These are phyloP conservation scores for Corylus avellana DNA, from an alignment of 306 rosid species.

Conservation along the genomic window DNA sequence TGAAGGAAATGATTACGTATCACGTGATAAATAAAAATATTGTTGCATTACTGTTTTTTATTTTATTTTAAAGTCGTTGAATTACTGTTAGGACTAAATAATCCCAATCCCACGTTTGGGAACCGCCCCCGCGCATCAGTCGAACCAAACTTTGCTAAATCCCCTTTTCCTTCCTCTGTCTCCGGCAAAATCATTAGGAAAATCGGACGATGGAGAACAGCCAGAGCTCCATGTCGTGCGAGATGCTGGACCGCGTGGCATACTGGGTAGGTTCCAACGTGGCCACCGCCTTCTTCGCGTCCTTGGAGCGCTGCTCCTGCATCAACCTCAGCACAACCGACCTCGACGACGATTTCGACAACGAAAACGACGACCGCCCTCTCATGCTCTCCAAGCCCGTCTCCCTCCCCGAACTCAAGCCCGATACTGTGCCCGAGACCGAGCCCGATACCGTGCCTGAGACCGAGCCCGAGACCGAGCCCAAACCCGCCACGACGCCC, in stretches of 20 bases:
- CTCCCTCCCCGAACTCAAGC: background rate
- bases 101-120: too few species aligned
- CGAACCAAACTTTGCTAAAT: too few species aligned
- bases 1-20: too few species aligned
- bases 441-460: background rate
- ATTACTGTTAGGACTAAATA: too few species aligned
- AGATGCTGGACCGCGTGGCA: conserved; percentile 41
- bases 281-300: conserved; percentile 63
- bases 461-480: background rate
- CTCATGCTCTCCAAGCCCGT: conserved; percentile 22
- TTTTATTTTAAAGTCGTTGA: too few species aligned
- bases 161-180: background rate
- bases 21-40: too few species aligned
- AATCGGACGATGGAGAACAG: conserved; percentile 31
- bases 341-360: conserved; percentile 36
- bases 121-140: too few species aligned
- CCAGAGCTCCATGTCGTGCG: conserved; percentile 41
- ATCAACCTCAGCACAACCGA: conserved; percentile 61
- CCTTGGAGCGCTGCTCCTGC: conserved; percentile 67
- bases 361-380: conserved; percentile 25
- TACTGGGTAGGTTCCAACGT: conserved; percentile 52
- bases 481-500: background rate
- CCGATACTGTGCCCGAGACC: background rate
- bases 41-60: too few species aligned
- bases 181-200: background rate